A percentile compares a stretch with the other conserved stretches of the same genome.
phyloP scores from a whole-genome alignment of 345 rosid genomes.

The Arabidopsis arenosa region DNA sequence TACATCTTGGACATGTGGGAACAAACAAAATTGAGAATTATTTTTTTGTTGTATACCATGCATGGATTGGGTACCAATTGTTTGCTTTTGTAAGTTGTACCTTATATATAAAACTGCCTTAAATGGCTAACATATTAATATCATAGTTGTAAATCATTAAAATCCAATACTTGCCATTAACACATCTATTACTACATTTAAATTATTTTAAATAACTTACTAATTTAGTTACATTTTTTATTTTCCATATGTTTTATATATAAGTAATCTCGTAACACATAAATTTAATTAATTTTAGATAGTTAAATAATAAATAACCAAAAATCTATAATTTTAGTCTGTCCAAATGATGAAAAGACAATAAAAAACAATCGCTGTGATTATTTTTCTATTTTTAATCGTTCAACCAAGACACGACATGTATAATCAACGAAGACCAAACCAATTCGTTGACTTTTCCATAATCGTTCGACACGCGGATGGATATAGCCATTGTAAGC shows the following conservation, averaged over 20 bases:
- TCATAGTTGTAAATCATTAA: neutral
- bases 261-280: too few relatives aligned
- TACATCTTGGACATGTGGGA: neutral
- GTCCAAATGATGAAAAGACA: neutral
- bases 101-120: neutral
- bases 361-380: neutral
- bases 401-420: neutral
- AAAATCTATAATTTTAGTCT: neutral
- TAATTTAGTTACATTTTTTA: too few relatives aligned
- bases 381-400: too few relatives aligned
- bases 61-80: neutral
- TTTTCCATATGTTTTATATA: too few relatives aligned
- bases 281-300: too few relatives aligned
- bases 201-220: too few relatives aligned
- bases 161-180: too few relatives aligned
- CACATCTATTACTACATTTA: too few relatives aligned
- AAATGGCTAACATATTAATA: neutral
- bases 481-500: too few relatives aligned
- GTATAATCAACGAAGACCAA: neutral
- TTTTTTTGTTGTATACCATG: too few relatives aligned
- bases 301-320: too few relatives aligned
- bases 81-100: neutral
- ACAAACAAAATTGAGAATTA: neutral
- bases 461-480: too few relatives aligned
- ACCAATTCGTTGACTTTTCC: neutral